phyloP scores from a whole-genome alignment of 148 eudicot species.

The Persicaria tinctoria region DNA sequence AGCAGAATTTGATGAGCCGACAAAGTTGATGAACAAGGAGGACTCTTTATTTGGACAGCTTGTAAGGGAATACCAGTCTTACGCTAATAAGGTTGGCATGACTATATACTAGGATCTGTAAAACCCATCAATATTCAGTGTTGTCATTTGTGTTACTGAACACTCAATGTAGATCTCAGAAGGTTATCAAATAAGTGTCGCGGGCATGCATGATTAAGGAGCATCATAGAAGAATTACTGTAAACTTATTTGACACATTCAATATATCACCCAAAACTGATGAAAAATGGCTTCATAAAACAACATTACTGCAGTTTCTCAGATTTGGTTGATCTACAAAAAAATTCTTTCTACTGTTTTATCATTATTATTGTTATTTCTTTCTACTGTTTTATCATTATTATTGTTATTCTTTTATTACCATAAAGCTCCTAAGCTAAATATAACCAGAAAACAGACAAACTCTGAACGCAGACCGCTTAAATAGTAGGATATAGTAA shows the following conservation, averaged over 20 bases:
- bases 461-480: neutral
- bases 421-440: too few relatives aligned
- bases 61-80: conserved; percentile 2
- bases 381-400: too few relatives aligned
- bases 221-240: too few relatives aligned
- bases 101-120: neutral
- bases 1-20: conserved; percentile 11
- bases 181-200: neutral
- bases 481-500: neutral
- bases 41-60: conserved; percentile 12
- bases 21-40: conserved; percentile 8
- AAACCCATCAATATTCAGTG: neutral
- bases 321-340: too few relatives aligned
- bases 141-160: neutral
- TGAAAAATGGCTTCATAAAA: too few relatives aligned
- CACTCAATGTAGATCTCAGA: neutral
- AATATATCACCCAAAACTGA: too few relatives aligned
- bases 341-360: too few relatives aligned
- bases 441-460: too few relatives aligned
- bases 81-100: neutral
- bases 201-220: neutral
- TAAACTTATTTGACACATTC: too few relatives aligned
- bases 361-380: too few relatives aligned
- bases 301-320: too few relatives aligned
- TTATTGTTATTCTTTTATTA: too few relatives aligned